Conservation (phyloP, 2,329 filamentous ascomycete genomes). For the Zarea fungicola region DNA sequence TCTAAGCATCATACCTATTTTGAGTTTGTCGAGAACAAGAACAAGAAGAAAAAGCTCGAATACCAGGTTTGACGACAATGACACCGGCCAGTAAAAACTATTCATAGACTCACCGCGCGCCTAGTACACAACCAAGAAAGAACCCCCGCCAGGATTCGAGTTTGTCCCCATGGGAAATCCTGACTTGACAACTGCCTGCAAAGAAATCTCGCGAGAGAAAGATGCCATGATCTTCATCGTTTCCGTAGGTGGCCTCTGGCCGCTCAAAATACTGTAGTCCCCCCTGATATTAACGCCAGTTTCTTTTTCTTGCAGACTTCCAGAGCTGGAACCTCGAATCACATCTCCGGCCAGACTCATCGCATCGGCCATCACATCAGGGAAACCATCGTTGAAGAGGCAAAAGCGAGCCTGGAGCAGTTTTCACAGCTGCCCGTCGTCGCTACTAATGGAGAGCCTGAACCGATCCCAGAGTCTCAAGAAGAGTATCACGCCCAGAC, state of each 20-base stretch:
- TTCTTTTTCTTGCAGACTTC: constrained; percentile 26
- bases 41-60: constrained; percentile 61
- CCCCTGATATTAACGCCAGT: constrained; percentile 3
- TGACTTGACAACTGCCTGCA: constrained; percentile 54
- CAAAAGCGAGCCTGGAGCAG: constrained; percentile 28
- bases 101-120: constrained; percentile 18
- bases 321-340: constrained; percentile 28
- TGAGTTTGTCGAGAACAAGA: constrained; percentile 59
- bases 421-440: constrained; percentile 19
- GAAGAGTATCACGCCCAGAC: constrained; percentile 57
- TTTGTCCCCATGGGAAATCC: constrained; percentile 61
- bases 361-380: constrained; percentile 58
- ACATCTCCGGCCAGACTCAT: constrained; percentile 49
- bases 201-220: constrained; percentile 57
- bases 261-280: constrained; percentile 11
- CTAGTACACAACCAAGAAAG: constrained; percentile 47
- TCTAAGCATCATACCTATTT: constrained; percentile 58
- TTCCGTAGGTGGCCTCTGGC: constrained; percentile 29
- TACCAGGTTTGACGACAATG: constrained; percentile 41
- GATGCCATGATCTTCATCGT: constrained; percentile 63
- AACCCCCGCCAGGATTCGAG: constrained; percentile 55
- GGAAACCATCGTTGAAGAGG: constrained; percentile 54
- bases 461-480: constrained; percentile 56
- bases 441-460: constrained; percentile 34
- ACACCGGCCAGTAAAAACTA: neutral